A percentile compares a stretch with the other conserved stretches of the same genome.
Conservation (phyloP, 2,329 filamentous ascomycete genomes). For the Pseudocercospora crystallina region DNA sequence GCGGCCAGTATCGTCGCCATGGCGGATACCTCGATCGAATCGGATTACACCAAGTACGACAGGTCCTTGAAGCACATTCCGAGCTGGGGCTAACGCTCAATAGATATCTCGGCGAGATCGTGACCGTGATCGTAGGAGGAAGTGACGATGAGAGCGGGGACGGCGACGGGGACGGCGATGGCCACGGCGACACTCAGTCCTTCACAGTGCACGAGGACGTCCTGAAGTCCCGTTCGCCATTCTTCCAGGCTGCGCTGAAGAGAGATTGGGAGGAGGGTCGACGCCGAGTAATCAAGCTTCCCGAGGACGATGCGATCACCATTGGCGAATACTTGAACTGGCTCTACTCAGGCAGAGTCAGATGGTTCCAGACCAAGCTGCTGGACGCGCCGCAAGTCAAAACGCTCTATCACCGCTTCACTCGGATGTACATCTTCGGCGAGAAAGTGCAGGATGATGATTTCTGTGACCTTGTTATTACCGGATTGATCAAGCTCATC, state of each 20-base stretch:
- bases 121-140: no score
- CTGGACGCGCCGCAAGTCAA: slow-evolving; percentile 20
- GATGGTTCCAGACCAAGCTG: slow-evolving; percentile 16
- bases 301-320: slow-evolving; percentile 16
- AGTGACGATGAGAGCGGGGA: no score
- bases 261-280: slow-evolving; percentile 22
- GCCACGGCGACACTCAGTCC: neutral
- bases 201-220: slow-evolving; percentile 23
- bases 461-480: slow-evolving; percentile 22
- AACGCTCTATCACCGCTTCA: slow-evolving; percentile 19
- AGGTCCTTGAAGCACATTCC: no score
- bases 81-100: no score
- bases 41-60: no score
- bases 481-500: slow-evolving; percentile 21
- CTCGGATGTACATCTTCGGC: slow-evolving; percentile 20
- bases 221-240: slow-evolving; percentile 14
- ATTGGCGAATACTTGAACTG: slow-evolving; percentile 22
- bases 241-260: slow-evolving; percentile 23
- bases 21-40: no score
- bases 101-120: no score
- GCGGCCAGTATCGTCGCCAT: no score
- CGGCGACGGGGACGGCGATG: no score
- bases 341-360: slow-evolving; percentile 23
- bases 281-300: slow-evolving; percentile 15
- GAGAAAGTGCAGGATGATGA: slow-evolving; percentile 22